These are phyloP conservation scores for Kwoniella newhampshirensis DNA, from an alignment of 768 basidiomycete species.

Conservation along the genomic window DNA sequence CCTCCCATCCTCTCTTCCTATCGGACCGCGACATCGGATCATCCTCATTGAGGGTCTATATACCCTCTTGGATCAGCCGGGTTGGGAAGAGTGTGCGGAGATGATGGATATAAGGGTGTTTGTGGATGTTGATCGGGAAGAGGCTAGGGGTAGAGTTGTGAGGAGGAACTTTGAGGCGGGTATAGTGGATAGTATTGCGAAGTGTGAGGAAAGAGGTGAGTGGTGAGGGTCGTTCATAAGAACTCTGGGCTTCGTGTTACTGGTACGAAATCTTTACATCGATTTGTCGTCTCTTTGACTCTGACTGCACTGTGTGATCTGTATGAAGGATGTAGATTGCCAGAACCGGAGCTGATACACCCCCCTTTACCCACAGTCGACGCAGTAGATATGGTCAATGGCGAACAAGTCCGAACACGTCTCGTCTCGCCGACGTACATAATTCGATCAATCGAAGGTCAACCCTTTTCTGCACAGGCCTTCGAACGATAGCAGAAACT, in stretches of 20 bases:
- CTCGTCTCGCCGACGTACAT: constrained; percentile 5
- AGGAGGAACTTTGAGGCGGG: constrained; percentile 76
- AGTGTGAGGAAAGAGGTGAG: constrained; percentile 50
- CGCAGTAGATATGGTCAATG: constrained; percentile 16
- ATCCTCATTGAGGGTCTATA: constrained; percentile 91
- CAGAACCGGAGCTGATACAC: too few relatives aligned
- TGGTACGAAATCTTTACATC: too few relatives aligned
- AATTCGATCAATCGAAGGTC: constrained; percentile 3
- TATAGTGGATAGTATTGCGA: constrained; percentile 64
- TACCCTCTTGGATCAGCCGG: constrained; percentile 67
- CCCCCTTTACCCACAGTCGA: too few relatives aligned
- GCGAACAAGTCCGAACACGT: constrained; percentile 4
- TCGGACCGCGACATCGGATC: constrained; percentile 69
- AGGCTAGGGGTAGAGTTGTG: constrained; percentile 65
- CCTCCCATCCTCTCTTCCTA: constrained; percentile 60
- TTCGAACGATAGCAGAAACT: not conserved
- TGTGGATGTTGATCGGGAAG: constrained; percentile 62
- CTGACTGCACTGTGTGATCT: too few relatives aligned
- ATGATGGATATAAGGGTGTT: constrained; percentile 78
- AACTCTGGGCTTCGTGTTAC: too few relatives aligned
- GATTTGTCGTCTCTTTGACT: too few relatives aligned
- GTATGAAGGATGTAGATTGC: too few relatives aligned
- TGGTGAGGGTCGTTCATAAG: too few relatives aligned
- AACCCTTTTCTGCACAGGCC: constrained; percentile 9
- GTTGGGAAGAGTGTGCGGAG: constrained; percentile 68